These are phyloP conservation scores for Malassezia arunalokei DNA, from an alignment of 1,284 basidiomycete species.

Conservation along the genomic window DNA sequence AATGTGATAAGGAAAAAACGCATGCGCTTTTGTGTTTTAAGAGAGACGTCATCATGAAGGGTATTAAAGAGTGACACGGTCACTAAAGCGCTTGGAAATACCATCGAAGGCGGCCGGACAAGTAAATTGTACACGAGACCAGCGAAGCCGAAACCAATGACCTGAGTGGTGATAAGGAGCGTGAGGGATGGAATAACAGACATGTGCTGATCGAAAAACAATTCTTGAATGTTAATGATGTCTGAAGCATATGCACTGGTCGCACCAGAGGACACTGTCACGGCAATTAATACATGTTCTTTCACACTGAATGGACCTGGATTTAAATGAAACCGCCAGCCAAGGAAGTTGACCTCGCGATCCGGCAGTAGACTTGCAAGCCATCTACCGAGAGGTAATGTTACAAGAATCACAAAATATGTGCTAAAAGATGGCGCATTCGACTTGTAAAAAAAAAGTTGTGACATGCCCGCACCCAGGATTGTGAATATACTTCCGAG, in stretches of 20 bases:
- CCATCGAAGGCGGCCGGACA: slow-evolving; percentile 43
- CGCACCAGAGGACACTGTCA: slow-evolving; percentile 49
- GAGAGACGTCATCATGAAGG: slow-evolving; percentile 47
- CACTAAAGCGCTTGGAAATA: slow-evolving; percentile 50
- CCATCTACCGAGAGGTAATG: slow-evolving; percentile 49
- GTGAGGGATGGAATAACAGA: slow-evolving; percentile 30
- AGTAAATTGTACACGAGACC: slow-evolving; percentile 41
- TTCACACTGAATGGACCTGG: slow-evolving; percentile 51
- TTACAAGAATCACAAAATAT: slow-evolving; percentile 52
- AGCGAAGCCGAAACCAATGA: slow-evolving; percentile 44
- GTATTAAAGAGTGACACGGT: slow-evolving; percentile 51
- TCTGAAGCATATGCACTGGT: slow-evolving; percentile 43
- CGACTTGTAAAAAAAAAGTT: slow-evolving; percentile 43
- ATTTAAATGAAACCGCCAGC: slow-evolving; percentile 47
- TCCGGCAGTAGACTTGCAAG: slow-evolving; percentile 41
- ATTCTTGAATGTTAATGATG: slow-evolving; percentile 45
- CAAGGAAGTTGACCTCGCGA: slow-evolving; percentile 35
- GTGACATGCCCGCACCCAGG: slow-evolving; percentile 49
- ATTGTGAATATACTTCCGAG: slow-evolving; percentile 52
- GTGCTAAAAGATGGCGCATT: slow-evolving; percentile 49
- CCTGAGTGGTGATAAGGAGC: slow-evolving; percentile 41
- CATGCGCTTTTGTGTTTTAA: slow-evolving; percentile 46
- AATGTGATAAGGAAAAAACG: slow-evolving; percentile 49
- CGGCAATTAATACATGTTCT: slow-evolving; percentile 47
- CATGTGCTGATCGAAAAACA: slow-evolving; percentile 44